Evolutionary conservation across 116 monocot genomes (phyloP), one percentile per base, ranked within the genome.

Genomic region (Papilionanthe hybrid): DNA sequence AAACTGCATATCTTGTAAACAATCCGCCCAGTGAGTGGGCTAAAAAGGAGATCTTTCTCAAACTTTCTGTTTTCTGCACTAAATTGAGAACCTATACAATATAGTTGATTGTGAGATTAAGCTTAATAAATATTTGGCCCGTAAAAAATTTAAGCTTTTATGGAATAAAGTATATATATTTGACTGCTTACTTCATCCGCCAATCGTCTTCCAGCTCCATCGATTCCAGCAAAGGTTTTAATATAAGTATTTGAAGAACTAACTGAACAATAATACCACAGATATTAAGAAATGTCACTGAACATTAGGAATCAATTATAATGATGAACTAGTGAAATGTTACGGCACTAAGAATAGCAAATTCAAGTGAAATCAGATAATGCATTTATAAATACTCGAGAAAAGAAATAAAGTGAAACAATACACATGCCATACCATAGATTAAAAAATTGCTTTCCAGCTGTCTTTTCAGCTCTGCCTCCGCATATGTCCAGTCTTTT

Each of bases 1-100:
- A 86, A 83, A 97, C 83, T 41, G 96, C 91, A 77, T 97, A 97
- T 92, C 94, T 92, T 69, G 92, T 81, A 82, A 97, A 88, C 77
- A 97, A 79, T 20, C 96, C 96, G 78, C 96, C 96, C 6, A 96
- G 75, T 77, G 96, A 94, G 84, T 96, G 94, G 37, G 96, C 89
- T 58, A 92, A 72, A 78, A 96, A 91, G 20, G 96, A 96, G 12
- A 96, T 96, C 78, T 79, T 92, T 53, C 86, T 94, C 85, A 96
- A 87, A 75, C 91, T 85, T 27, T 80, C 23, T 55, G 55, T 92
- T 68, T 87, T 84, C 79, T 84, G 68, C 45, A 92, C 86, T 77
- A 97, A 86, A 83, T 80, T 86, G 67, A 83, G 80, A 69, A 97
- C 90, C 97, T 60, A 83, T 42, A 48, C 23, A 75, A 72, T 47